These are phyloP conservation scores for Lanzia echinophila DNA, from an alignment of 2,329 filamentous ascomycete species.

Conservation along the genomic window DNA sequence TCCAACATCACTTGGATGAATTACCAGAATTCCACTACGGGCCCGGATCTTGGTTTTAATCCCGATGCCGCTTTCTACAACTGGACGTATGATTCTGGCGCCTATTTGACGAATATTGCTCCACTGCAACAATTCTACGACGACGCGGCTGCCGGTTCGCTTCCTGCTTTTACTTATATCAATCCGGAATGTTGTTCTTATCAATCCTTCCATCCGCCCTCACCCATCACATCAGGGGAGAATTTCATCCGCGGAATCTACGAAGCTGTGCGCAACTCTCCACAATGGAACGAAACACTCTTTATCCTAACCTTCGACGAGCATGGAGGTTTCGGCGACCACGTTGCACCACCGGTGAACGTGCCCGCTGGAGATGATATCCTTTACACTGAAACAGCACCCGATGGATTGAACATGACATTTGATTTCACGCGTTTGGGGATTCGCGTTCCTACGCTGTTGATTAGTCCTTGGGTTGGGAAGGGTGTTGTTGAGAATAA, in stretches of 20 bases:
- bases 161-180: conserved; percentile 41
- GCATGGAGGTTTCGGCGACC: conserved; percentile 42
- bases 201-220: conserved; percentile 41
- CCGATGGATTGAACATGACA: conserved; percentile 32
- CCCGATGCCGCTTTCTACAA: conserved; percentile 39
- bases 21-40: conserved; percentile 37
- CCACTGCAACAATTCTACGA: conserved; percentile 37
- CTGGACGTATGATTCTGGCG: conserved; percentile 34
- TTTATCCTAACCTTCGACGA: conserved; percentile 43
- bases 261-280: conserved; percentile 36
- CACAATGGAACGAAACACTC: conserved; percentile 41
- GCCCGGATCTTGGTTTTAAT: conserved; percentile 31
- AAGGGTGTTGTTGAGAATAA: conserved; percentile 36
- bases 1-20: conserved; percentile 39
- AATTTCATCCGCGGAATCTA: conserved; percentile 41
- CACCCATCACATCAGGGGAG: conserved; percentile 39
- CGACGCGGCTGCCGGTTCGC: conserved; percentile 38
- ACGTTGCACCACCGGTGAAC: conserved; percentile 36
- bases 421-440: conserved; percentile 37
- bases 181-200: conserved; percentile 45
- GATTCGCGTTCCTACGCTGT: conserved; percentile 37
- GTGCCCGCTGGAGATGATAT: conserved; percentile 35
- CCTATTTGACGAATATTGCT: conserved; percentile 31
- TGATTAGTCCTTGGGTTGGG: conserved; percentile 39
- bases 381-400: conserved; percentile 32